These are phyloP conservation scores for Trifolium dubium DNA, from an alignment of 306 rosid genomes.

Conservation along the genomic window DNA sequence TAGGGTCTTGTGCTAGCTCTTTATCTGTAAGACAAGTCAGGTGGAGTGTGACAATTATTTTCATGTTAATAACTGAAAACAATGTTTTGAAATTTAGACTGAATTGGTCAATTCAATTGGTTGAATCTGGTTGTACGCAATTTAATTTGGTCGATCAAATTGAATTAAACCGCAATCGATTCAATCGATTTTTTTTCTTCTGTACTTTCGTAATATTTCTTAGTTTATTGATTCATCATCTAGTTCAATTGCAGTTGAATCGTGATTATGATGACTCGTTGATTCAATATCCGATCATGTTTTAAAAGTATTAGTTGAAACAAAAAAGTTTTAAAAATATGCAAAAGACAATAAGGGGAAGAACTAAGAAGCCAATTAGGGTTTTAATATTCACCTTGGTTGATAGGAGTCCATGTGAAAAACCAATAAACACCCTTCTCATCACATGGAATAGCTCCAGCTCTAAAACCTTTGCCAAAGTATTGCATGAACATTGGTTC, in stretches of 20 bases:
- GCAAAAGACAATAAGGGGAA: neutral
- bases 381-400: slow-evolving; percentile 47
- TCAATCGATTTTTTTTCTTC: too few relatives aligned
- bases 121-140: too few relatives aligned
- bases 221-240: too few relatives aligned
- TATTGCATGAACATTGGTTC: slow-evolving; percentile 52
- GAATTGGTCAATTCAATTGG: too few relatives aligned
- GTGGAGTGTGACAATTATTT: neutral
- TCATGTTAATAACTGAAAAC: neutral
- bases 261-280: neutral
- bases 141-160: too few relatives aligned
- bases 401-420: slow-evolving; percentile 61
- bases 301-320: too few relatives aligned
- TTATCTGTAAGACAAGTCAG: slow-evolving; percentile 45
- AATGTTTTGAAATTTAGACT: neutral
- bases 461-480: slow-evolving; percentile 62
- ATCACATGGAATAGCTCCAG: slow-evolving; percentile 61
- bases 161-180: too few relatives aligned
- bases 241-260: too few relatives aligned
- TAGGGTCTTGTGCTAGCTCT: slow-evolving; percentile 47
- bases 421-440: slow-evolving; percentile 62
- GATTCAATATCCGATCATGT: neutral
- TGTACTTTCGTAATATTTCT: too few relatives aligned
- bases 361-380: neutral
- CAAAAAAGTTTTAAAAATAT: too few relatives aligned